Base-by-base conservation (phyloP, 192 early-diverging fungal genomes). In the Endogone sp. region DNA sequence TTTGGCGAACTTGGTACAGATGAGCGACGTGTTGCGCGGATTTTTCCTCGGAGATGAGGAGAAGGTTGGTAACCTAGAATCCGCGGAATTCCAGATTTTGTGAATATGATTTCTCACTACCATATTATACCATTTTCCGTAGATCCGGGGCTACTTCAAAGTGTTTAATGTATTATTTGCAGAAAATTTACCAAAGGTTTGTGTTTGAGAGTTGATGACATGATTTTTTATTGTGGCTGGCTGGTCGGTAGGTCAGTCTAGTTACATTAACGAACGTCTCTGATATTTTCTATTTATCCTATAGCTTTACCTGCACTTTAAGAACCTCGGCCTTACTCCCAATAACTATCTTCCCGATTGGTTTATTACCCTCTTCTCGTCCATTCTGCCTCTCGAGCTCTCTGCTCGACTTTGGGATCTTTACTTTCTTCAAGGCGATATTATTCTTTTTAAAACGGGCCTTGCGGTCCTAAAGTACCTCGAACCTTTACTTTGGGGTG, bases 341-440 rank as follows among this genome's bases (percentile, higher is more conserved):
- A 72, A 76, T 16, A 74, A 74, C 44, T 81, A 74, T 29, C 25
- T 81, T 16, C 69, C 75, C 1, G 68, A 74, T 37, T 81, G 79
- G 79, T 77, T 76, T 20, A 81, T 74, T 56, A 81, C 79, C 22
- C 26, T 81, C 20, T 81, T 81, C 60, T 56, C 79, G 0, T 81
- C 75, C 28, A 61, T 76, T 13, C 67, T 75, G 26, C 79, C 79
- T 4, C 60, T 81, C 9, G 79, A 75, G 31, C 31, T 81, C 4
- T 76, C 79, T 3, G 55, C 71, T 16, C 64, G 72, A 29, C 29
- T 81, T 13, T 81, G 79, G 79, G 79, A 81, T 60, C 67, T 76
- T 10, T 81, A 71, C 27, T 66, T 81, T 13, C 59, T 81, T 3
- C 65, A 77, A 59, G 79, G 79, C 27, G 79, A 81, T 24, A 66